Conservation (phyloP, 768 basidiomycete species). For the Albatrellus ellisii region DNA sequence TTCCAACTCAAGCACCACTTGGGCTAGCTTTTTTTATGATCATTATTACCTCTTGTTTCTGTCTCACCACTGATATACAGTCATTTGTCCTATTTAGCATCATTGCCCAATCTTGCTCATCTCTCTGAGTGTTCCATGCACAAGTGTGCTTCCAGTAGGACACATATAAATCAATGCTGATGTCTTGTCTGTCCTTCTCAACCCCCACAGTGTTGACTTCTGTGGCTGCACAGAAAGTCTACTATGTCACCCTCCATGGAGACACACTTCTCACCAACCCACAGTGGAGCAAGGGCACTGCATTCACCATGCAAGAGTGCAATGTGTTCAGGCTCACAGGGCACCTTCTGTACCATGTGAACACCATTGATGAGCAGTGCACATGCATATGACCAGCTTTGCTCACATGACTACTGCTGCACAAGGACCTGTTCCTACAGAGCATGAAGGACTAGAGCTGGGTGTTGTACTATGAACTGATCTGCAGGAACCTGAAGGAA, state of each 20-base stretch:
- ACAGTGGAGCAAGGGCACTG: constrained; percentile 71
- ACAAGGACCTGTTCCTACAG: constrained; percentile 68
- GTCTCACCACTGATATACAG: too few relatives aligned
- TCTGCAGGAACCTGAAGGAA: constrained; percentile 29
- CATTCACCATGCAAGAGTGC: constrained; percentile 57
- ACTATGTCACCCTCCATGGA: constrained; percentile 44
- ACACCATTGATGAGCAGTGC: constrained; percentile 62
- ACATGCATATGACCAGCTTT: constrained; percentile 60
- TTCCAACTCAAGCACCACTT: too few relatives aligned
- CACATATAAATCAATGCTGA: too few relatives aligned
- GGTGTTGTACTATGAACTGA: constrained; percentile 66
- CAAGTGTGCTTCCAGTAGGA: too few relatives aligned
- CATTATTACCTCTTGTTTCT: too few relatives aligned
- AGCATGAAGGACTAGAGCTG: constrained; percentile 71
- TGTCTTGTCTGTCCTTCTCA: too few relatives aligned
- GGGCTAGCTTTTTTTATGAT: too few relatives aligned
- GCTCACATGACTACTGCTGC: constrained; percentile 24
- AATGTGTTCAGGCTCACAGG: constrained; percentile 47
- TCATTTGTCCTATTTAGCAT: too few relatives aligned
- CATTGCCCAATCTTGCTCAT: too few relatives aligned
- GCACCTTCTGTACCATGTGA: constrained; percentile 23
- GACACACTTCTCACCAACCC: constrained; percentile 50
- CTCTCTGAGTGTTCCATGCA: too few relatives aligned
- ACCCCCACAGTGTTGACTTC: too few relatives aligned
- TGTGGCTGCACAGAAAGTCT: constrained; percentile 3